Conservation (phyloP, 2,329 filamentous ascomycete species). For the Aspergillus hortae region DNA sequence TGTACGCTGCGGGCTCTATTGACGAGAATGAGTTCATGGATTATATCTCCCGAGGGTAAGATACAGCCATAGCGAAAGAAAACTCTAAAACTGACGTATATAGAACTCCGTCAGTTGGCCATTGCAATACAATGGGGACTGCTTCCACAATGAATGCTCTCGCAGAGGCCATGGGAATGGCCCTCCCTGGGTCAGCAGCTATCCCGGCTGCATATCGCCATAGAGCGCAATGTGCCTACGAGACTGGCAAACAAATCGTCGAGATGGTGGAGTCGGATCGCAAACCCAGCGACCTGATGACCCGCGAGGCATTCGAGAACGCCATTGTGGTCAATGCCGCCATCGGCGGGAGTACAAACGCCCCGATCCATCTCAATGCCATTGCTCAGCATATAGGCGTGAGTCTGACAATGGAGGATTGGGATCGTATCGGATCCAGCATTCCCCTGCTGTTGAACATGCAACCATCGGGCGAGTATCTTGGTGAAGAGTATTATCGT, state of each 20-base stretch:
- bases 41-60: conserved; percentile 42
- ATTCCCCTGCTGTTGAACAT: conserved; percentile 54
- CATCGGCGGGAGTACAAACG: conserved; percentile 56
- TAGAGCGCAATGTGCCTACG: conserved; percentile 46
- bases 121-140: conserved; percentile 55
- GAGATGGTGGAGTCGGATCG: conserved; percentile 49
- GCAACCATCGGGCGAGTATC: conserved; percentile 52
- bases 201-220: conserved; percentile 51
- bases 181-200: conserved; percentile 49
- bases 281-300: conserved; percentile 55
- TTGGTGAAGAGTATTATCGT: conserved; percentile 54
- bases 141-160: conserved; percentile 53
- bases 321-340: conserved; percentile 54
- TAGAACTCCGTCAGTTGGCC: conserved; percentile 46
- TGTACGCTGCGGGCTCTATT: conserved; percentile 47
- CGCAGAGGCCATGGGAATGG: conserved; percentile 52
- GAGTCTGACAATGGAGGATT: conserved; percentile 50
- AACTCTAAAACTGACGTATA: not conserved
- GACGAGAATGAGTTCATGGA: conserved; percentile 45
- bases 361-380: conserved; percentile 54
- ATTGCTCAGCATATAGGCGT: conserved; percentile 55
- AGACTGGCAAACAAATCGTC: conserved; percentile 48
- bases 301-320: conserved; percentile 54
- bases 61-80: not conserved
- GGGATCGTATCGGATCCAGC: conserved; percentile 50